Conservation (phyloP, 306 rosid species). For the Gleditsia sinensis region DNA sequence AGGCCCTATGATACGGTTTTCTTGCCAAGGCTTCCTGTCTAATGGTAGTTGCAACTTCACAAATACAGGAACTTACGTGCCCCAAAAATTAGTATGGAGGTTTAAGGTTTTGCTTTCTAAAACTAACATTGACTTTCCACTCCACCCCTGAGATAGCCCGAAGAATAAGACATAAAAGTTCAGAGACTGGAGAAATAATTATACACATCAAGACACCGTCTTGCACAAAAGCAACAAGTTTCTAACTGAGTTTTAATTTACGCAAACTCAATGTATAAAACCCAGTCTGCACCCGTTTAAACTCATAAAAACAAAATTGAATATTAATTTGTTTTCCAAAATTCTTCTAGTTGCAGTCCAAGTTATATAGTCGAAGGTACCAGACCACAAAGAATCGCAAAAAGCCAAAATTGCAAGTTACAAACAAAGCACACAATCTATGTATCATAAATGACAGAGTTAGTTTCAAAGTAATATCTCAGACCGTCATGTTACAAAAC, state of each 20-base stretch:
- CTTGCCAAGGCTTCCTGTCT: too few species aligned
- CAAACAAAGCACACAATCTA: constrained; percentile 12
- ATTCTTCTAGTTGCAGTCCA: background rate
- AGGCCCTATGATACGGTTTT: too few species aligned
- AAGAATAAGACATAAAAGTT: background rate
- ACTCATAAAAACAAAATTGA: background rate
- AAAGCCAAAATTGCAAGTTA: constrained; percentile 17
- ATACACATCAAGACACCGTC: background rate
- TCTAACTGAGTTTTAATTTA: background rate
- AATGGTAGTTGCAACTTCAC: too few species aligned
- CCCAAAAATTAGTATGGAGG: too few species aligned
- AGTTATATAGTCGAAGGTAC: background rate
- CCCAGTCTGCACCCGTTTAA: background rate
- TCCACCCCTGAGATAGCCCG: background rate
- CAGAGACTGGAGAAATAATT: background rate
- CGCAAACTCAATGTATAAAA: too few species aligned
- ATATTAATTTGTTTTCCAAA: background rate
- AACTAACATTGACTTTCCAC: background rate
- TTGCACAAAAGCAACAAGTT: background rate
- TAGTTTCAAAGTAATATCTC: background rate
- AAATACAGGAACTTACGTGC: too few species aligned
- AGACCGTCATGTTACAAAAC: constrained; percentile 1
- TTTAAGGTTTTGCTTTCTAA: background rate
- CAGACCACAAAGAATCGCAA: background rate
- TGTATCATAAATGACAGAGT: background rate